phyloP scores from a whole-genome alignment of 2,329 filamentous ascomycete genomes.

The Celoporthe dispersa region DNA sequence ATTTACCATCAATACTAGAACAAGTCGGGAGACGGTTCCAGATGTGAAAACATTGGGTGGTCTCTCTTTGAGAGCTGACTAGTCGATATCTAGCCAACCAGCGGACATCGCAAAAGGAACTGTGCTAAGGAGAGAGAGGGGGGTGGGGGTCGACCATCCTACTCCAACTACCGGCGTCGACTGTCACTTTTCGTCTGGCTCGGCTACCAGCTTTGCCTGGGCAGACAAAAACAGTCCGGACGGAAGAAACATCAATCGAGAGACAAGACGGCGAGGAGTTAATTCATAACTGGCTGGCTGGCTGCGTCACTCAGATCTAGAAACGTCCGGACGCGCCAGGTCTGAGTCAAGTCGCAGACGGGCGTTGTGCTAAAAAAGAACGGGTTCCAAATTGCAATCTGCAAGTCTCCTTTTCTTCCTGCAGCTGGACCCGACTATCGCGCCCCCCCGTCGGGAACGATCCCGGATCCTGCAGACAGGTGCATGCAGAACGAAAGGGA shows the following conservation, averaged over 20 bases:
- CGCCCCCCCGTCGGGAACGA: conserved; percentile 5
- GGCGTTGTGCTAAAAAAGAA: not conserved
- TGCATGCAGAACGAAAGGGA: conserved; percentile 20
- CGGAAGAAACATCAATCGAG: not conserved
- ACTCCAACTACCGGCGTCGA: conserved; percentile 21
- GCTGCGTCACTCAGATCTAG: conserved; percentile 2
- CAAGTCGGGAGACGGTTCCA: not conserved
- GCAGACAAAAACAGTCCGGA: not conserved
- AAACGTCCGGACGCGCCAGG: not conserved
- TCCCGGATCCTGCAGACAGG: conserved; percentile 24
- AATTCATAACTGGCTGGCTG: not conserved
- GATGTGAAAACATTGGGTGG: not conserved
- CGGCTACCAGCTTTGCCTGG: not conserved
- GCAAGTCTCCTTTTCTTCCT: conserved; percentile 24
- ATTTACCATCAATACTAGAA: not conserved
- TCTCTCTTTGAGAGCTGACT: not conserved
- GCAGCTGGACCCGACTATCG: conserved; percentile 24
- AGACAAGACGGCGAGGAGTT: not conserved
- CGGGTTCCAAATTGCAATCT: conserved; percentile 28
- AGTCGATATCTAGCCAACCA: not conserved
- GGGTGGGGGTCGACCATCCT: conserved; percentile 5
- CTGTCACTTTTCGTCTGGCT: not conserved
- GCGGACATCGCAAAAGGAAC: not conserved
- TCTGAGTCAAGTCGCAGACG: conserved; percentile 5
- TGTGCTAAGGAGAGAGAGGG: not conserved